A percentile compares a stretch with the other conserved stretches of the same genome.
phyloP scores from a whole-genome alignment of 768 basidiomycete species.

The Holtermanniella nyarrowii region DNA sequence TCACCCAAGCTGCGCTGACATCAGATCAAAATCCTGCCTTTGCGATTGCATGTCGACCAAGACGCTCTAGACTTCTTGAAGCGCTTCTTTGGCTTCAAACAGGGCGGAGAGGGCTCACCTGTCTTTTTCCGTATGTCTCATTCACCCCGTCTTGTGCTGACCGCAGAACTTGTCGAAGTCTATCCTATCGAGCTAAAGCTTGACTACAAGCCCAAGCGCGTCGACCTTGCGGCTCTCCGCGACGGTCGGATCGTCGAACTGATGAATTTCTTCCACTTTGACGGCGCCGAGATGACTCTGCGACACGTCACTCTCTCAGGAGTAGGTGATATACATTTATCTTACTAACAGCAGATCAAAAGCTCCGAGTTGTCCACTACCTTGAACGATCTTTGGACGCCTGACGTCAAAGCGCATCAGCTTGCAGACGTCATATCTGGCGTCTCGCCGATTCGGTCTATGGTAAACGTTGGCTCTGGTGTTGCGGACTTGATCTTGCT shows the following conservation, averaged over 20 bases:
- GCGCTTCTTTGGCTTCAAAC: constrained; percentile 78
- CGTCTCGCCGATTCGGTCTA: constrained; percentile 86
- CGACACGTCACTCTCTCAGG: constrained; percentile 85
- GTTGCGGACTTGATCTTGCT: constrained; percentile 91
- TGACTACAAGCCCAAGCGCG: constrained; percentile 95
- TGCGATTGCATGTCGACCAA: constrained; percentile 91
- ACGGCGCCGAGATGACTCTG: constrained; percentile 95
- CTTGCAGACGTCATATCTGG: constrained; percentile 94
- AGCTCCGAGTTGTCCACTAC: constrained; percentile 83
- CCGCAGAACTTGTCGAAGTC: constrained; percentile 68
- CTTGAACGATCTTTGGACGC: constrained; percentile 97
- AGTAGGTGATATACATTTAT: constrained; percentile 49
- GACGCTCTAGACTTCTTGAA: constrained; percentile 97
- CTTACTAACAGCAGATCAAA: constrained; percentile 48
- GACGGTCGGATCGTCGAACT: constrained; percentile 89
- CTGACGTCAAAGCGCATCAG: constrained; percentile 97
- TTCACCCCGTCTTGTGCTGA: background rate
- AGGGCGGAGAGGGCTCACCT: constrained; percentile 50
- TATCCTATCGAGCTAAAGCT: constrained; percentile 91
- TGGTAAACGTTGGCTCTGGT: constrained; percentile 95
- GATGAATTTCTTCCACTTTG: constrained; percentile 99
- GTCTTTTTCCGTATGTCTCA: constrained; percentile 62
- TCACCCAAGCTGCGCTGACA: background rate
- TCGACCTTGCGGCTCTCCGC: constrained; percentile 81
- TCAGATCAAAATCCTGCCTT: constrained; percentile 79